Conservation (phyloP, 495 filamentous ascomycete genomes). For the Penicillium antarcticum region DNA sequence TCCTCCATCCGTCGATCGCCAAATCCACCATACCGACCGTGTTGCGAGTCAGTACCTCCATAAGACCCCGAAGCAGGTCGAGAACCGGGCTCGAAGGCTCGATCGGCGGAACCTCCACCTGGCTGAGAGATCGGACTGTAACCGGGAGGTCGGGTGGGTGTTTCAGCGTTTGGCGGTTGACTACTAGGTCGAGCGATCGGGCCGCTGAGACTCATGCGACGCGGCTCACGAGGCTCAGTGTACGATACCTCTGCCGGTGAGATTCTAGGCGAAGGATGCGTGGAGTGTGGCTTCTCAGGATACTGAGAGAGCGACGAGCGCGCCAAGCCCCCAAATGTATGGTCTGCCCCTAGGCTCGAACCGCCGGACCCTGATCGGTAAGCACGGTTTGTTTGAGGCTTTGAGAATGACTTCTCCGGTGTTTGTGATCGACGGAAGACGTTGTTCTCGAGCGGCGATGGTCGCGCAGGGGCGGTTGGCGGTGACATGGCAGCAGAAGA, state of each 20-base stretch:
- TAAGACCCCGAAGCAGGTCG: constrained; percentile 26
- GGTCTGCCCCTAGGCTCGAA: constrained; percentile 28
- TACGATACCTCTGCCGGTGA: constrained; percentile 34
- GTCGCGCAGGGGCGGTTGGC: constrained; percentile 39
- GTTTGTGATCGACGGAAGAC: constrained; percentile 69
- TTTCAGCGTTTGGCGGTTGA: constrained; percentile 41
- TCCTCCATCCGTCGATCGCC: constrained; percentile 46
- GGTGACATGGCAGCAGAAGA: constrained; percentile 44
- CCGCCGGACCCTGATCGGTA: constrained; percentile 46
- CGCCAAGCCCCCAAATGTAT: constrained; percentile 34
- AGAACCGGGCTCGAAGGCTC: constrained; percentile 22
- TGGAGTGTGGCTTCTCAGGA: constrained; percentile 37
- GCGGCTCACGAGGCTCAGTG: constrained; percentile 36
- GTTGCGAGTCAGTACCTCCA: constrained; percentile 28
- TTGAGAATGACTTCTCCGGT: constrained; percentile 57
- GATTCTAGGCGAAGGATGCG: constrained; percentile 40
- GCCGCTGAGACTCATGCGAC: constrained; percentile 40
- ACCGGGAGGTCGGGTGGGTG: constrained; percentile 26
- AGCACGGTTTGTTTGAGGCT: constrained; percentile 28
- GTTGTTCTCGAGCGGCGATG: constrained; percentile 54
- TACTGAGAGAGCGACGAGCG: constrained; percentile 33
- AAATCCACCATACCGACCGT: constrained; percentile 31
- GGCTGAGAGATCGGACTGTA: constrained; percentile 41
- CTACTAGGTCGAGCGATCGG: constrained; percentile 41
- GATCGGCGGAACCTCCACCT: constrained; percentile 21